Percentiles rank a stretch among this genome's conserved stretches.
phyloP scores from a whole-genome alignment of 495 filamentous ascomycete species.

The Daldinia caldariorum region DNA sequence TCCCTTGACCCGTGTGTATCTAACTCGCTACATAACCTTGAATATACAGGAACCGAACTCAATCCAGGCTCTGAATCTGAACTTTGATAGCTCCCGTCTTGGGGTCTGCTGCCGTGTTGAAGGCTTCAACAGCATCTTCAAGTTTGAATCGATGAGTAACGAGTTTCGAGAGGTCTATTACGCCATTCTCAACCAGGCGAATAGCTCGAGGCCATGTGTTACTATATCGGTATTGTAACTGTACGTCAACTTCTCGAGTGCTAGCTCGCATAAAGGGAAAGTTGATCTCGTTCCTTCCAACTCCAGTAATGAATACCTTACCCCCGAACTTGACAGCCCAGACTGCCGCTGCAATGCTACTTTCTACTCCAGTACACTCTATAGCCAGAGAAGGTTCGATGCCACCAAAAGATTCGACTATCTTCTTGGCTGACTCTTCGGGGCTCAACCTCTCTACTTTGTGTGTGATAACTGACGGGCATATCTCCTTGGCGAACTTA shows the following conservation, averaged over 20 bases:
- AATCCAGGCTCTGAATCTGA: conserved; percentile 77
- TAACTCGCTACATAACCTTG: background rate
- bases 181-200: conserved; percentile 80
- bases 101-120: conserved; percentile 85
- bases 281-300: conserved; percentile 92
- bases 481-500: conserved; percentile 81
- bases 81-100: conserved; percentile 96
- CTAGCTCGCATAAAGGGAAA: conserved; percentile 93
- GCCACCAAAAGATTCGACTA: conserved; percentile 72
- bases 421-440: conserved; percentile 74
- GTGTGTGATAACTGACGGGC: conserved; percentile 76
- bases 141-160: conserved; percentile 87
- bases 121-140: conserved; percentile 89
- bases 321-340: conserved; percentile 91
- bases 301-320: conserved; percentile 92
- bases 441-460: conserved; percentile 74
- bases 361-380: conserved; percentile 95
- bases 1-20: background rate
- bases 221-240: conserved; percentile 94
- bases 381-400: conserved; percentile 79
- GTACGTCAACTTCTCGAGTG: conserved; percentile 89
- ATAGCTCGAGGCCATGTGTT: conserved; percentile 97
- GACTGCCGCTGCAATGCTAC: conserved; percentile 83
- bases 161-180: conserved; percentile 80
- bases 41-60: conserved; percentile 4